These are phyloP conservation scores for Diutina rugosa DNA, from an alignment of 1,139 yeast genomes.

Conservation along the genomic window DNA sequence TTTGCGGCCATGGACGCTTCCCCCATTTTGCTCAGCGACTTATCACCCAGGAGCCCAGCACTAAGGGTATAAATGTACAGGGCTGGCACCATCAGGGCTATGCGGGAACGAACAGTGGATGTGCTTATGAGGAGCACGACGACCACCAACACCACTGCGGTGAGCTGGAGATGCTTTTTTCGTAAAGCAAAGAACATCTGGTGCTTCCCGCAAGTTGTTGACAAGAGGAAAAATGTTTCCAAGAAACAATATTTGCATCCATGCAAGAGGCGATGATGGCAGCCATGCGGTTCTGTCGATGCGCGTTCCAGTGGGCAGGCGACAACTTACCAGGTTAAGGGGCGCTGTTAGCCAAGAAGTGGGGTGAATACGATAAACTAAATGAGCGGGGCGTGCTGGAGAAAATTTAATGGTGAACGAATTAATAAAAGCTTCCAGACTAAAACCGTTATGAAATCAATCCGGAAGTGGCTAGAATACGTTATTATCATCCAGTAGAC, in stretches of 20 bases:
- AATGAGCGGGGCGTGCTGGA: too few species aligned
- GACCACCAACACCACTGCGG: neutral
- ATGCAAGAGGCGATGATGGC: neutral
- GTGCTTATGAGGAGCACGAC: neutral
- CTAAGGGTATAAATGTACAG: neutral
- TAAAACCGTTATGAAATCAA: too few species aligned
- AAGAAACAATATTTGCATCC: neutral
- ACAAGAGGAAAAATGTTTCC: neutral
- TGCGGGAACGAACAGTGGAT: neutral
- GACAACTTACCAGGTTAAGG: neutral
- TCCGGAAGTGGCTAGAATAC: too few species aligned
- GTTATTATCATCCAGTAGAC: too few species aligned
- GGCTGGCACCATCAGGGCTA: neutral
- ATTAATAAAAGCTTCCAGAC: too few species aligned
- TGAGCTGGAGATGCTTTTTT: constrained; percentile 1
- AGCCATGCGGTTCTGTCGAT: neutral
- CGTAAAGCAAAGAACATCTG: neutral
- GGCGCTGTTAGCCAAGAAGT: neutral
- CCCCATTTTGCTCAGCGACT: neutral
- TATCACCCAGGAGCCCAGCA: neutral
- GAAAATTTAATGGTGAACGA: too few species aligned
- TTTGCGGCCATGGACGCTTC: neutral
- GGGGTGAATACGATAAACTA: neutral
- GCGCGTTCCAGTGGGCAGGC: neutral
- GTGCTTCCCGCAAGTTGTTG: neutral